Conservation (phyloP, 164 flowering plant genomes). For the Cinnamomum micranthum region DNA sequence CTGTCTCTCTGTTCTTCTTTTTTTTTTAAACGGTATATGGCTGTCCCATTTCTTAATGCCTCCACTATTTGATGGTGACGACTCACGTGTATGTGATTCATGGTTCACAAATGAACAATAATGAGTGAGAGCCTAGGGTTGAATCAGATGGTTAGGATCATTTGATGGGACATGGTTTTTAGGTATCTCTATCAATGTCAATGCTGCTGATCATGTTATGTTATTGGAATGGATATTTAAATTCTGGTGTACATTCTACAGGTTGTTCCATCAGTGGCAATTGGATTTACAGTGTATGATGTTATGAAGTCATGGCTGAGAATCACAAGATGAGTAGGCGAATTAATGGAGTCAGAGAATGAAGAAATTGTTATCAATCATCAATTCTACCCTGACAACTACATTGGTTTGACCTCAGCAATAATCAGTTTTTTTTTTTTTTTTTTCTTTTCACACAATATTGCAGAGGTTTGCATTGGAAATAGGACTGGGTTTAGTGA, state of each 20-base stretch:
- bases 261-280: conserved; percentile 99
- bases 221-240: not conserved
- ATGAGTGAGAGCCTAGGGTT: not conserved
- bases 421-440: not conserved
- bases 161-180: not conserved
- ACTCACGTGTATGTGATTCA: not conserved
- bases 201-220: not conserved
- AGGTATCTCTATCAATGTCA: not conserved
- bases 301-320: conserved; percentile 65
- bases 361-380: conserved; percentile 31
- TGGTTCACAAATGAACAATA: not conserved
- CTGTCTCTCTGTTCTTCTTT: not conserved
- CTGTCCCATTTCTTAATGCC: not conserved
- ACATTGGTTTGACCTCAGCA: not conserved
- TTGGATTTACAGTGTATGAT: conserved; percentile 94
- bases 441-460: not conserved
- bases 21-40: not conserved
- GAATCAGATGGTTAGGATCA: not conserved
- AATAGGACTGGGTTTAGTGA: not conserved
- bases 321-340: conserved; percentile 59
- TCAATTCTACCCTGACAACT: conserved; percentile 35
- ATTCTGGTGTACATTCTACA: conserved; percentile 20
- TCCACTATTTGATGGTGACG: not conserved
- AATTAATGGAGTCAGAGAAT: conserved; percentile 35
- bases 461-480: not conserved